Conservation (phyloP, 768 basidiomycete species). For the Boletus tylopilopsis region DNA sequence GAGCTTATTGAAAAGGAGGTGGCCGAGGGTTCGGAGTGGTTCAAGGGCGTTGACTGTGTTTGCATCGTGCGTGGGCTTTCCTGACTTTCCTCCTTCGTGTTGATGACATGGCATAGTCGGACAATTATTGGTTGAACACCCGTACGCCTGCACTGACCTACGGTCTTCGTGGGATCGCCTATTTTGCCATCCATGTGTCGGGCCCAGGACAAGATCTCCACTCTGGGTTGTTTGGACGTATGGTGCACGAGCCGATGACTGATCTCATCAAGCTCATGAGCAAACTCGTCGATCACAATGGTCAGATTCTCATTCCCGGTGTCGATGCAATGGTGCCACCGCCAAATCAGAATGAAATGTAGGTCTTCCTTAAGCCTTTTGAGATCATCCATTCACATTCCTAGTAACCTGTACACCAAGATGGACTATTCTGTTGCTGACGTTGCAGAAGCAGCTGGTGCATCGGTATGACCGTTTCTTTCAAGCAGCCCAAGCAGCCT, state of each 20-base stretch:
- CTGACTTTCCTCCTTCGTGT: background rate
- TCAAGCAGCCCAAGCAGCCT: too few relatives aligned
- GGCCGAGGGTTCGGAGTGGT: slow-evolving; percentile 66
- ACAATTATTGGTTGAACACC: slow-evolving; percentile 92
- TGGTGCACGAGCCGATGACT: slow-evolving; percentile 91
- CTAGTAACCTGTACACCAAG: slow-evolving; percentile 63
- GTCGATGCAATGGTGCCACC: slow-evolving; percentile 80
- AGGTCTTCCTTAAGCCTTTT: slow-evolving; percentile 15
- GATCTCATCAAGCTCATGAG: slow-evolving; percentile 82
- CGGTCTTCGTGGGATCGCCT: slow-evolving; percentile 83
- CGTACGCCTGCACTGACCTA: slow-evolving; percentile 81
- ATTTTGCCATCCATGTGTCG: slow-evolving; percentile 77
- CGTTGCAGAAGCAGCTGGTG: slow-evolving; percentile 75
- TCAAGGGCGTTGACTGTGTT: slow-evolving; percentile 85
- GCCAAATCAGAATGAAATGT: slow-evolving; percentile 72
- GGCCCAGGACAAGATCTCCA: slow-evolving; percentile 89
- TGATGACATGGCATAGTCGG: slow-evolving; percentile 46
- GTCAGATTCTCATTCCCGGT: slow-evolving; percentile 86
- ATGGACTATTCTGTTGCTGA: slow-evolving; percentile 74
- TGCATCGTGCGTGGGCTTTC: slow-evolving; percentile 69
- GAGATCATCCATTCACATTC: background rate
- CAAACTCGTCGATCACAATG: slow-evolving; percentile 74
- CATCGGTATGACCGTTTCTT: slow-evolving; percentile 24
- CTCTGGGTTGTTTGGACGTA: slow-evolving; percentile 81
- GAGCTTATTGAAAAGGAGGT: slow-evolving; percentile 78